Evolutionary conservation across 192 early-diverging fungal genomes (phyloP).

Genomic region (Linnemannia elongata): DNA sequence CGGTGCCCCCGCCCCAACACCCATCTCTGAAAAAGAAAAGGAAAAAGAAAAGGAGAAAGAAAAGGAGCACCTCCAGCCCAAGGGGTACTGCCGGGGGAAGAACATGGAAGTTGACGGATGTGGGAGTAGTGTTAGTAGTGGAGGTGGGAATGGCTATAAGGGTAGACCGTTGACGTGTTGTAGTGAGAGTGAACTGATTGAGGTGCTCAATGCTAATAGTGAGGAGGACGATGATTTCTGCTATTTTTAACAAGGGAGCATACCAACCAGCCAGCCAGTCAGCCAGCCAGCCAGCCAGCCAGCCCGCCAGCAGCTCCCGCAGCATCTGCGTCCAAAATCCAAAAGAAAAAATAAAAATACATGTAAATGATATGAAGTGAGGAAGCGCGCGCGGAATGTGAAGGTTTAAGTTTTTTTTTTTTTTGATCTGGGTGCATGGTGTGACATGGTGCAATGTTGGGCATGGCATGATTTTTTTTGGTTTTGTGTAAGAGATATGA

Average conservation of each 20-base stretch:
- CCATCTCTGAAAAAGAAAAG: not conserved
- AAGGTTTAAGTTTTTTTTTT: no score
- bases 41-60: not conserved
- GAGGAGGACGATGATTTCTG: constrained; percentile 21
- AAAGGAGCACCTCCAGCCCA: constrained; percentile 1
- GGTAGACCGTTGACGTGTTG: not conserved
- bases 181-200: not conserved
- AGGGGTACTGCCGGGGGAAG: not conserved
- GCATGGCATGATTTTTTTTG: not conserved
- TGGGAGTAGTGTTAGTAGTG: not conserved
- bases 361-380: no score
- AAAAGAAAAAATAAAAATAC: no score
- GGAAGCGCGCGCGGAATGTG: no score
- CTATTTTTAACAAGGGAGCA: constrained; percentile 21
- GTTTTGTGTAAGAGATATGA: not conserved
- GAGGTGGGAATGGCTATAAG: not conserved
- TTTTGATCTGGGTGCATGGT: no score
- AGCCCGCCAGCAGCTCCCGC: no score
- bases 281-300: no score
- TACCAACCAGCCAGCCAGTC: no score
- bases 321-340: no score
- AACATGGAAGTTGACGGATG: not conserved
- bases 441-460: not conserved
- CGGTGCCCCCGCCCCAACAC: not conserved
- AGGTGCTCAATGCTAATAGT: not conserved